These are phyloP conservation scores for Mycena kentingensis DNA, from an alignment of 768 basidiomycete genomes.

Conservation along the genomic window DNA sequence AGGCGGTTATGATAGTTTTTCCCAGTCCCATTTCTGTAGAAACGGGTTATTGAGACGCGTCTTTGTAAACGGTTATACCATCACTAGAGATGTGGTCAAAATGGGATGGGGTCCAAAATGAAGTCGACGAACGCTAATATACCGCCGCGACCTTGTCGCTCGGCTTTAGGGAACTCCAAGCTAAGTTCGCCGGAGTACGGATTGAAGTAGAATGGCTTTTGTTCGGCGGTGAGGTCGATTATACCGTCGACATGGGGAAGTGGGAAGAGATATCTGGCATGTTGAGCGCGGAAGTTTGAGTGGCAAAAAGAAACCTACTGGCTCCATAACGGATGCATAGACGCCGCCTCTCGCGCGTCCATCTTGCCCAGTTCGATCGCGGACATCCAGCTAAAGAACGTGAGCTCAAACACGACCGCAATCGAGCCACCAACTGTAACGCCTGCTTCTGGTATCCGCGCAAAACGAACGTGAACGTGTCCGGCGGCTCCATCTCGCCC, in stretches of 20 bases:
- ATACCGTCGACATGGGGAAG: constrained; percentile 52
- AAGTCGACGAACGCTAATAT: constrained; percentile 75
- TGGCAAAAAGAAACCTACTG: constrained; percentile 54
- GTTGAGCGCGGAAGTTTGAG: constrained; percentile 17
- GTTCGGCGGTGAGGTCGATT: constrained; percentile 82
- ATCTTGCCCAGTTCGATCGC: constrained; percentile 77
- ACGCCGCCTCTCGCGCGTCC: constrained; percentile 66
- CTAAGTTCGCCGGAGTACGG: constrained; percentile 90
- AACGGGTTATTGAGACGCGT: constrained; percentile 23
- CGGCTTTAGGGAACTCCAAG: constrained; percentile 79
- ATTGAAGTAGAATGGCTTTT: constrained; percentile 84
- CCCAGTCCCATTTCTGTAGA: constrained; percentile 82
- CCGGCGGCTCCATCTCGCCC: constrained; percentile 78
- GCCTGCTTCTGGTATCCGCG: constrained; percentile 95
- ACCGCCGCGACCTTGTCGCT: constrained; percentile 78
- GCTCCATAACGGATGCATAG: constrained; percentile 94
- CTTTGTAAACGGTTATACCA: constrained; percentile 54
- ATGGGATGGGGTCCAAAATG: neutral
- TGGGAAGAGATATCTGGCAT: constrained; percentile 78
- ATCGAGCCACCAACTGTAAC: constrained; percentile 52
- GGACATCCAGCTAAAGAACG: constrained; percentile 77
- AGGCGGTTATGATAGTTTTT: constrained; percentile 91
- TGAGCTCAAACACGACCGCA: neutral
- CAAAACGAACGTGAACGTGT: constrained; percentile 73
- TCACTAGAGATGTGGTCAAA: constrained; percentile 32